phyloP scores from a whole-genome alignment of 2,329 filamentous ascomycete genomes.

The Nemania diffusa region DNA sequence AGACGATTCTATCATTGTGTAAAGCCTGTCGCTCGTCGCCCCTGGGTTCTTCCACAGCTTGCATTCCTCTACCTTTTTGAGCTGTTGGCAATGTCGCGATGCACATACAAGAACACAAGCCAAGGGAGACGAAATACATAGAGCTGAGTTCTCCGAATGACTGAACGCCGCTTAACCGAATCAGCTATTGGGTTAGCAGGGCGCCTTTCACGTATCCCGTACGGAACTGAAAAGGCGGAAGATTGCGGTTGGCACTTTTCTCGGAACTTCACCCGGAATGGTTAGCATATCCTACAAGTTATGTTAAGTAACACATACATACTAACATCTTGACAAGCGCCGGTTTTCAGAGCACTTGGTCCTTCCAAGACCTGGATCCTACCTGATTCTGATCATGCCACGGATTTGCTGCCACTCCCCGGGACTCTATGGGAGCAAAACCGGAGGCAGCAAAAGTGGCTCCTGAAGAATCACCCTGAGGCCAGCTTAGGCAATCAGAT shows the following conservation, averaged over 20 bases:
- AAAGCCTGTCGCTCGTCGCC: neutral
- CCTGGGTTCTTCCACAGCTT: slow-evolving; percentile 5
- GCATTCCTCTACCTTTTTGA: slow-evolving; percentile 8
- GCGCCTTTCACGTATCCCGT: slow-evolving; percentile 46
- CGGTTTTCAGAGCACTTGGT: slow-evolving; percentile 44
- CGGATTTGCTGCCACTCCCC: slow-evolving; percentile 5
- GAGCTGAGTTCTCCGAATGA: slow-evolving; percentile 47
- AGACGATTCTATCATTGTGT: neutral
- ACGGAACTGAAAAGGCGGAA: slow-evolving; percentile 42
- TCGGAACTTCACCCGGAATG: slow-evolving; percentile 41
- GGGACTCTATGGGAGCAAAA: slow-evolving; percentile 40
- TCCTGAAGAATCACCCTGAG: slow-evolving; percentile 62
- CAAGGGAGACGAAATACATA: slow-evolving; percentile 40
- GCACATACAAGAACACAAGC: slow-evolving; percentile 39
- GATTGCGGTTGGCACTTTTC: slow-evolving; percentile 47
- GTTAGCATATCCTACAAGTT: slow-evolving; percentile 29
- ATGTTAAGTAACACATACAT: neutral
- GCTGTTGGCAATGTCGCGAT: slow-evolving; percentile 42
- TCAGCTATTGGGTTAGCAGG: slow-evolving; percentile 48
- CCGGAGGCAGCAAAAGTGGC: slow-evolving; percentile 56
- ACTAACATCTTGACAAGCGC: slow-evolving; percentile 43
- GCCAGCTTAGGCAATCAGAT: slow-evolving; percentile 51
- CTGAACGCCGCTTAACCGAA: slow-evolving; percentile 47
- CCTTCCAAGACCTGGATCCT: slow-evolving; percentile 43
- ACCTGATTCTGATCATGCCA: slow-evolving; percentile 21